Base-by-base conservation (phyloP, 2,329 filamentous ascomycete species). In the Phoma sp. region DNA sequence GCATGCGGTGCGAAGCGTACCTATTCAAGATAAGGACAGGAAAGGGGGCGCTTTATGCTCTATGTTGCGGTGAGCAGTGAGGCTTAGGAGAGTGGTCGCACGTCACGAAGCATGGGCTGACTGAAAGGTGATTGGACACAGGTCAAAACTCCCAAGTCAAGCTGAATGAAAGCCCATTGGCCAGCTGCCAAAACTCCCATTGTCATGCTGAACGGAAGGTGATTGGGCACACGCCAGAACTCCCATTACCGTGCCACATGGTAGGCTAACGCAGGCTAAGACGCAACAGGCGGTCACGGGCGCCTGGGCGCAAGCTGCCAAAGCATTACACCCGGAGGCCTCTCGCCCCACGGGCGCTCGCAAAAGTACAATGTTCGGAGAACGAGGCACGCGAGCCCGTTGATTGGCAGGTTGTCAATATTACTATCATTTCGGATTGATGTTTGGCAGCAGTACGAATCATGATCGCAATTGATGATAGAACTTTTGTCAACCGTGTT, bases 51-150 rank as follows among this genome's bases (percentile, higher is more conserved):
- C n/a, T n/a, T n/a, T n/a, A n/a, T n/a, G n/a, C n/a, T n/a, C n/a
- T n/a, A n/a, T n/a, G n/a, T n/a, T n/a, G n/a, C n/a, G n/a, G n/a
- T n/a, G n/a, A n/a, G n/a, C n/a, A n/a, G n/a, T n/a, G n/a, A n/a
- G n/a, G n/a, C n/a, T n/a, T n/a, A n/a, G n/a, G n/a, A n/a, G n/a
- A n/a, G n/a, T n/a, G n/a, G n/a, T 50, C 5, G 42, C 49, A 40
- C n/a, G 15, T 20, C n/a, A 29, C 28, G 17, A 9, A 17, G 17
- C 17, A 14, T 7, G n/a, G 20, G 15, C 15, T 21, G 23, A 36
- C 3, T 6, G n/a, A 17, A 33, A 17, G 17, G 38, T 29, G 47
- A 50, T 50, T 50, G 47, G 47, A 42, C 38, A 20, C 37, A 50
- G 47, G 14, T 17, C 47, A 50, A 42, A n/a, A n/a, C n/a, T n/a